phyloP scores from a whole-genome alignment of 192 early-diverging fungal species.

The Chytriomyces sp. region DNA sequence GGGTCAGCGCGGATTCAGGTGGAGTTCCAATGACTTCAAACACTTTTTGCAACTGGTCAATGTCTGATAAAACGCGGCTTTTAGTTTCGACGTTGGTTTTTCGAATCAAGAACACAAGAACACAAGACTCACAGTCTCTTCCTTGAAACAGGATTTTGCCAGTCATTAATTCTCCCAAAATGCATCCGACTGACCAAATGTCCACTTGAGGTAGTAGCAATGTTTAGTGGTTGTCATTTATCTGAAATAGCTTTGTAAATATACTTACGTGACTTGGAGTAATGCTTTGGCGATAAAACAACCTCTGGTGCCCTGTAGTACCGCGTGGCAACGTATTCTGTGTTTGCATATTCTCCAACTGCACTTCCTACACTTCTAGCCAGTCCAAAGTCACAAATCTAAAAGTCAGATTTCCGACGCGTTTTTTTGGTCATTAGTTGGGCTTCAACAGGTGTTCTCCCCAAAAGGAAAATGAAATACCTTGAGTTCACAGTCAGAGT shows the following conservation, averaged over 20 bases:
- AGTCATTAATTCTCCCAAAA: constrained; percentile 93
- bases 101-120: neutral
- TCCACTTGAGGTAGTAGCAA: constrained; percentile 64
- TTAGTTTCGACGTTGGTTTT: constrained; percentile 37
- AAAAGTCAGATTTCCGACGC: neutral
- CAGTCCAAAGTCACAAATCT: constrained; percentile 99
- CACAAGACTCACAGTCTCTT: constrained; percentile 40
- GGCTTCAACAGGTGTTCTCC: neutral
- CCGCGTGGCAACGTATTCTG: constrained; percentile 99
- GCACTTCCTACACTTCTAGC: constrained; percentile 83
- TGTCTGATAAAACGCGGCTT: constrained; percentile 50
- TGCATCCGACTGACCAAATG: constrained; percentile 99
- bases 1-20: constrained; percentile 77
- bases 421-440: neutral
- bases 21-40: constrained; percentile 97
- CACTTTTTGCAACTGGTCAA: constrained; percentile 95
- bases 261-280: constrained; percentile 88
- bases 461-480: constrained; percentile 7
- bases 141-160: constrained; percentile 65
- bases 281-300: constrained; percentile 96
- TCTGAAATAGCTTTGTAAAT: constrained; percentile 64
- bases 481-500: constrained; percentile 96
- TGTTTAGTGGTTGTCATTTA: constrained; percentile 1
- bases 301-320: constrained; percentile 99
- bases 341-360: constrained; percentile 82